Evolutionary conservation across 2,329 filamentous ascomycete genomes (phyloP), one percentile per base, ranked within the genome.

Genomic region (Juglanconis sp.): DNA sequence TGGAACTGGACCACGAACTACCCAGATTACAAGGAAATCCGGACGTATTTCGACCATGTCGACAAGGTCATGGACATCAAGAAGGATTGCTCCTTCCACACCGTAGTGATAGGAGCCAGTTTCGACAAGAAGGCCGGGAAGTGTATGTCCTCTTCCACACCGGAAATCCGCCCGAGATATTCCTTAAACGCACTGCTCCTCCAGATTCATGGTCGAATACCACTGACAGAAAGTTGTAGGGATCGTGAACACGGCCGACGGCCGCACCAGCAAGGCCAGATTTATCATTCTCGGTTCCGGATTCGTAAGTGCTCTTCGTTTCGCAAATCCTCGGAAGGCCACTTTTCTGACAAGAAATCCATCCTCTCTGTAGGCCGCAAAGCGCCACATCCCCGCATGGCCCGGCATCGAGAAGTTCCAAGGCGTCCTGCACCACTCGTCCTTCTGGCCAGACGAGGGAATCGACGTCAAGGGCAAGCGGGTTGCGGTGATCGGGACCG

Each of bases 401-500:
- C 77, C 79, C 10, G 85, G 85, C 11, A 77, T 87, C 63, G 78
- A 84, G 24, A 79, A 76, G 34, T 89, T 87, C 76, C 77, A 84
- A 59, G 87, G 87, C 24, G 70, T 77, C 15, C 78, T 87, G 11
- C 79, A 85, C 65, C 85, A 87, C 68, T 82, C 83, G 0, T 84
- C 82, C 1, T 82, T 82, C 69, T 87, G 85, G 85, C 84, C 85
- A 1, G 76, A 84, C 7, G 73, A 79, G 4, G 76, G 81, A 5
- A 75, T 88, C n/a, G 76, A 82, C 55, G 78, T 86, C 34, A 77
- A 77, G 47, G 79, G 79, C 51, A 89, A 89, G 69, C 78, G 80
- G 17, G 80, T 84, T 54, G 86, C 81, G 15, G 79, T 89, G 59
- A 82, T 89, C 38, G 87, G 87, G 11, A 88, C 85, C 0, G 87